Conservation (phyloP, 805 yeast genomes). For the Hanseniaspora mollemarum region DNA sequence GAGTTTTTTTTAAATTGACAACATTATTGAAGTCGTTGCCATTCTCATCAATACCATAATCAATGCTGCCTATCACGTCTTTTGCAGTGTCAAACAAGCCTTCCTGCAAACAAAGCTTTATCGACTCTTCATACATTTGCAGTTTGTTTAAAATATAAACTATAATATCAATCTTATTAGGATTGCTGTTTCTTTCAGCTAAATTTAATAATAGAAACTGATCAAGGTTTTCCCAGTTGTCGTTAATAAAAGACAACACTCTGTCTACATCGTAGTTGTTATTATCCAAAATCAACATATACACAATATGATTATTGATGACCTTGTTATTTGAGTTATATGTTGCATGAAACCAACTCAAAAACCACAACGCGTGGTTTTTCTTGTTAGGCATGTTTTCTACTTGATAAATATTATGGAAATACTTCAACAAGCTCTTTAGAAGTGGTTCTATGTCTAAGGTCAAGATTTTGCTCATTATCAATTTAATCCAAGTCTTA, state of each 20-base stretch:
- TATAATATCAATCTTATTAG: conserved; percentile 49
- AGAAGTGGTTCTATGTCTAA: conserved; percentile 54
- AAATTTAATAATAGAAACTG: conserved; percentile 63
- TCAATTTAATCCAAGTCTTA: conserved; percentile 62
- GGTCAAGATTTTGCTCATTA: conserved; percentile 25
- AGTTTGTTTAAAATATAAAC: conserved; percentile 59
- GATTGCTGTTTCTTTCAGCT: conserved; percentile 40
- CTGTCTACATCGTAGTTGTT: conserved; percentile 34
- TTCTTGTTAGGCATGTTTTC: conserved; percentile 30
- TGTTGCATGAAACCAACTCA: conserved; percentile 10
- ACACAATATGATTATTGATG: conserved; percentile 59
- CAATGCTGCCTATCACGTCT: conserved; percentile 33
- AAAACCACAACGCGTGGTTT: conserved; percentile 10
- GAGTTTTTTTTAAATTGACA: conserved; percentile 46
- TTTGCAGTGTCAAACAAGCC: conserved; percentile 49
- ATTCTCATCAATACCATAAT: background rate
- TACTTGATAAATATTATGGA: conserved; percentile 38
- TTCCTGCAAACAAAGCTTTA: conserved; percentile 55
- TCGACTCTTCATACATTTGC: conserved; percentile 68
- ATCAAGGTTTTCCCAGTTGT: conserved; percentile 36
- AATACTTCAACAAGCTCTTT: conserved; percentile 66
- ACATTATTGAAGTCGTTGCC: conserved; percentile 27
- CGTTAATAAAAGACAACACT: conserved; percentile 41
- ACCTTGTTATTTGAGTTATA: conserved; percentile 33
- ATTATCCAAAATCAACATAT: conserved; percentile 43